These are phyloP conservation scores for Micromonas commoda DNA, from an alignment of 139 green algal genomes.

Conservation along the genomic window DNA sequence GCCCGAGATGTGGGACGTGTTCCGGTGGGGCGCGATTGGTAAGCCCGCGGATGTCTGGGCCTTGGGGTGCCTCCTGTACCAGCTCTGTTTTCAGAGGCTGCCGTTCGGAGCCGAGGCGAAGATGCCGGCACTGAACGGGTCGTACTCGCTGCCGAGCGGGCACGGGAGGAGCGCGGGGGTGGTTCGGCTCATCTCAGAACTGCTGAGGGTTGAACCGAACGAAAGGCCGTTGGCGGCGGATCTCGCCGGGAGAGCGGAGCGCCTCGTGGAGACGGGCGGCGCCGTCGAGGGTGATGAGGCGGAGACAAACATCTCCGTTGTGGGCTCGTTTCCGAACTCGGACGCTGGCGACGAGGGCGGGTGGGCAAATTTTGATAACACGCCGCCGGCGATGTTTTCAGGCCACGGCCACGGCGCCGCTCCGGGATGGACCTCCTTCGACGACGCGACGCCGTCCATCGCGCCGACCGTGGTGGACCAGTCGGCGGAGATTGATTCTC, in stretches of 20 bases:
- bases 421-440: neutral
- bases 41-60: constrained; percentile 45
- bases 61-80: constrained; percentile 35
- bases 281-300: neutral
- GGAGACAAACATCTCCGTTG: neutral
- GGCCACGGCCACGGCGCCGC: too few relatives aligned
- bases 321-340: too few relatives aligned
- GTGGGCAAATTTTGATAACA: neutral
- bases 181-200: too few relatives aligned
- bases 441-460: neutral
- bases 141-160: neutral
- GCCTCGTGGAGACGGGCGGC: too few relatives aligned
- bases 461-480: too few relatives aligned
- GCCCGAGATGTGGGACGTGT: constrained; percentile 68
- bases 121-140: neutral
- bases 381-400: neutral
- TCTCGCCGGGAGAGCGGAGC: too few relatives aligned
- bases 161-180: too few relatives aligned
- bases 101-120: neutral
- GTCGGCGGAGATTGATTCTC: too few relatives aligned
- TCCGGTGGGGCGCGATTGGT: constrained; percentile 14
- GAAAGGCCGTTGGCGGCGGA: too few relatives aligned
- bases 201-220: neutral
- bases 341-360: neutral
- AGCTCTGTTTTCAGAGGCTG: constrained; percentile 8